These are phyloP conservation scores for Thalassiosira pacifica DNA, from an alignment of 352 stramenopile genomes.

Conservation along the genomic window DNA sequence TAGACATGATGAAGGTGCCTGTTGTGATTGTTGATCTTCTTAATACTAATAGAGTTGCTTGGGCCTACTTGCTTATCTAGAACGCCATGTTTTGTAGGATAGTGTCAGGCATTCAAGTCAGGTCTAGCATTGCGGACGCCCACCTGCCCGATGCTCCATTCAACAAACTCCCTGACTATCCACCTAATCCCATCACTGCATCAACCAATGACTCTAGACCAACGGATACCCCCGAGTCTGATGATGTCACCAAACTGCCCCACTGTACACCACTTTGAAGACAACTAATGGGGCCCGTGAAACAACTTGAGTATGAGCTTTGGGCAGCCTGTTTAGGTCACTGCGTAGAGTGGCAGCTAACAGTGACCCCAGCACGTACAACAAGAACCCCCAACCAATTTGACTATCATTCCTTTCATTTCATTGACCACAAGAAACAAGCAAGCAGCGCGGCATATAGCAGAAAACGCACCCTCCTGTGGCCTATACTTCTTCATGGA, in stretches of 20 bases:
- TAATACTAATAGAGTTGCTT: neutral
- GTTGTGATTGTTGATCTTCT: neutral
- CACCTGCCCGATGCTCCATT: too few relatives aligned
- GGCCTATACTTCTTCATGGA: constrained; percentile 25
- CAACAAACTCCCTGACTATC: too few relatives aligned
- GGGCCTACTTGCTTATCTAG: neutral
- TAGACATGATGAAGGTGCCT: neutral
- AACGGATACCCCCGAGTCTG: too few relatives aligned
- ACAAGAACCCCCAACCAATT: constrained; percentile 15
- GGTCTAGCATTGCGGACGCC: too few relatives aligned
- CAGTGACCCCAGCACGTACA: neutral
- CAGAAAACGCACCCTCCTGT: neutral
- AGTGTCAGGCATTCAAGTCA: too few relatives aligned
- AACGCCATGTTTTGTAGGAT: too few relatives aligned
- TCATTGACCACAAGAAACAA: constrained; percentile 9
- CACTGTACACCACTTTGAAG: too few relatives aligned
- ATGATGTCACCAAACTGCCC: too few relatives aligned
- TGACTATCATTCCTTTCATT: constrained; percentile 9
- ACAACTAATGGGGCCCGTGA: too few relatives aligned
- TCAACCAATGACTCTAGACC: too few relatives aligned
- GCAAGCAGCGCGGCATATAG: neutral
- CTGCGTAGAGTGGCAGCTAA: neutral
- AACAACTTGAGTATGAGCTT: too few relatives aligned
- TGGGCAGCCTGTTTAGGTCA: constrained; percentile 18
- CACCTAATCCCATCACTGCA: too few relatives aligned